Evolutionary conservation across 345 rosid genomes (phyloP), one percentile per base, ranked within the genome.

Genomic region (Citrus trifoliata): DNA sequence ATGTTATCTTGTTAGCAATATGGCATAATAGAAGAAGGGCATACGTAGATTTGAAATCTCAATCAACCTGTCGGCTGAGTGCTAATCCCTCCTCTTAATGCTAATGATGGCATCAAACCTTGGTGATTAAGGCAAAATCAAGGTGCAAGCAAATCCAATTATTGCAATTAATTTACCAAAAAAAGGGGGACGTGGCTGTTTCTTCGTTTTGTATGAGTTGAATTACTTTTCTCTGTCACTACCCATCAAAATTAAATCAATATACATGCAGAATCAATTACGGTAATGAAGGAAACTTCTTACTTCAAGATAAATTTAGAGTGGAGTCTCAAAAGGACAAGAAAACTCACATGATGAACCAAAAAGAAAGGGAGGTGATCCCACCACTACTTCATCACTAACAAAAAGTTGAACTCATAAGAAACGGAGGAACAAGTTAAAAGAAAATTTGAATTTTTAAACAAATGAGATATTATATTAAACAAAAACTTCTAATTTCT

Each of bases 11-110:
- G 35, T 61, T 28, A 42, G 25, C 35, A 51, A 4, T 55, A 21
- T 19, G 28, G 59, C 77, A 65, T 75, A 24, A 61, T 61, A 64
- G 42, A 64, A 58, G 10, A 32, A 19, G 32, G 12, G 22, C 64
- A 76, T 66, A 46, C 16, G 18, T 13, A 30, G 24, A n/a, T 56
- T 40, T 40, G 51, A 22, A 72, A 21, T 73, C 74, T 37, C 16
- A 79, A 73, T 73, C 37, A 42, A 67, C 25, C n/a, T 38, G 78
- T 75, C 75, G 59, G 79, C 24, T 69, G 58, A 42, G n/a, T 21
- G 16, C 51, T 67, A 30, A 62, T 19, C 60, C 58, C 40, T 40
- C 78, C 61, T 67, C 67, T 71, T 42, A 19, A 30, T 74, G 53
- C 25, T 10, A 32, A 40, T 27, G 59, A 42, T 74, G 58, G 18